Conservation (phyloP, 2,329 filamentous ascomycete genomes). For the Ophiostoma sp. region DNA sequence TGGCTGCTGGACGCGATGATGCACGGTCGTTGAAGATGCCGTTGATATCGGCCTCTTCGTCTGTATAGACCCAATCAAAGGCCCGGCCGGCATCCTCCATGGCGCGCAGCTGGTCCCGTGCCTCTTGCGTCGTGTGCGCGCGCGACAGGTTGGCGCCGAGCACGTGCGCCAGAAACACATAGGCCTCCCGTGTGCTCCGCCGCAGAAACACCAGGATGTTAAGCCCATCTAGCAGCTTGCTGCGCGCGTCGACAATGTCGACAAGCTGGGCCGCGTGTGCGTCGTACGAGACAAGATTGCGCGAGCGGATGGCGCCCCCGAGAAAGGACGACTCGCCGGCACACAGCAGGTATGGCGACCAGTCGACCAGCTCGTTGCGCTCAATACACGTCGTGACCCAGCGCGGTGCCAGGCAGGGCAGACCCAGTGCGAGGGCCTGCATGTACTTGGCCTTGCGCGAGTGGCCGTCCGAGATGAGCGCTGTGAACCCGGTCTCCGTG, state of each 20-base stretch:
- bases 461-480: slow-evolving; percentile 78
- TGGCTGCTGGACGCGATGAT: slow-evolving; percentile 26
- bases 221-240: slow-evolving; percentile 58
- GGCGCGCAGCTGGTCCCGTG: slow-evolving; percentile 52
- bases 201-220: slow-evolving; percentile 64
- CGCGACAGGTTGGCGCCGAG: slow-evolving; percentile 67
- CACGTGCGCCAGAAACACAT: slow-evolving; percentile 73
- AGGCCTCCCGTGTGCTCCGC: slow-evolving; percentile 62
- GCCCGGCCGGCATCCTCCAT: slow-evolving; percentile 42
- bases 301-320: slow-evolving; percentile 69
- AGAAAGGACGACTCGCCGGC: slow-evolving; percentile 76
- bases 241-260: slow-evolving; percentile 54
- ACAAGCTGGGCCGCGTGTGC: slow-evolving; percentile 51
- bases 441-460: slow-evolving; percentile 88
- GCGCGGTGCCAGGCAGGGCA: slow-evolving; percentile 76
- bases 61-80: slow-evolving; percentile 77
- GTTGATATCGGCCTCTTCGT: slow-evolving; percentile 48
- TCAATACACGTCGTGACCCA: slow-evolving; percentile 73
- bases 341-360: slow-evolving; percentile 76
- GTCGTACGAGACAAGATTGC: slow-evolving; percentile 59
- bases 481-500: slow-evolving; percentile 65
- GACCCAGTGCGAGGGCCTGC: slow-evolving; percentile 82
- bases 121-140: slow-evolving; percentile 61
- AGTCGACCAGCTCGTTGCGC: slow-evolving; percentile 59
- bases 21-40: slow-evolving; percentile 18